These are phyloP conservation scores for Balansia obtecta DNA, from an alignment of 2,329 filamentous ascomycete genomes.

Conservation along the genomic window DNA sequence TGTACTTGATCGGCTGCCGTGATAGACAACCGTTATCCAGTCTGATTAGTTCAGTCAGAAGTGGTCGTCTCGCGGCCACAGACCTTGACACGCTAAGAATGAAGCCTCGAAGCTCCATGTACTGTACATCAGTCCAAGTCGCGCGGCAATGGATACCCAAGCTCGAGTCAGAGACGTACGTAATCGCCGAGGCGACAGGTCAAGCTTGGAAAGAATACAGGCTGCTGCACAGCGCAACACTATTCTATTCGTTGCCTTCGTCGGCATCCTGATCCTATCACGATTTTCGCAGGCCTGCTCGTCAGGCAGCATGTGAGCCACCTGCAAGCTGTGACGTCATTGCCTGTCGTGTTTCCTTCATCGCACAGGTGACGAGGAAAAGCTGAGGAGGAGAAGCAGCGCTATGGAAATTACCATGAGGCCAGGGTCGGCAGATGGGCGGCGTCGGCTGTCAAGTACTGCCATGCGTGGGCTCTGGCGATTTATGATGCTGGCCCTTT, in stretches of 20 bases:
- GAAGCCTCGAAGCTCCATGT: not conserved
- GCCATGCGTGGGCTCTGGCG: conserved; percentile 38
- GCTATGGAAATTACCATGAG: conserved; percentile 46
- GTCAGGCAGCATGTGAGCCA: conserved; percentile 10
- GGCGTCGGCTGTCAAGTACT: conserved; percentile 39
- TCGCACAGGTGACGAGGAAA: conserved; percentile 25
- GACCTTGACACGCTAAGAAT: not conserved
- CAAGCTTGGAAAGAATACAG: too few relatives aligned
- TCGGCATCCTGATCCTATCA: too few relatives aligned
- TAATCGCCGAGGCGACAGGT: too few relatives aligned
- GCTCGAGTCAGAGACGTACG: too few relatives aligned
- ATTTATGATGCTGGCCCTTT: conserved; percentile 42
- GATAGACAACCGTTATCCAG: too few relatives aligned
- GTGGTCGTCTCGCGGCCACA: not conserved
- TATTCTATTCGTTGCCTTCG: too few relatives aligned
- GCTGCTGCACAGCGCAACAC: too few relatives aligned
- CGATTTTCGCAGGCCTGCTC: not conserved
- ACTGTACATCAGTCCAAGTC: conserved; percentile 1
- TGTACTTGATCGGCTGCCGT: too few relatives aligned
- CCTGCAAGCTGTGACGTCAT: conserved; percentile 20
- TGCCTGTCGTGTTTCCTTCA: conserved; percentile 22
- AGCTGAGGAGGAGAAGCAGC: conserved; percentile 38
- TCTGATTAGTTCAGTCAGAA: too few relatives aligned
- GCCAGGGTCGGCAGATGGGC: conserved; percentile 33
- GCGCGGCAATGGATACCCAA: too few relatives aligned